Evolutionary conservation across 2,329 filamentous ascomycete genomes (phyloP).

Genomic region (Whalleya microplaca): DNA sequence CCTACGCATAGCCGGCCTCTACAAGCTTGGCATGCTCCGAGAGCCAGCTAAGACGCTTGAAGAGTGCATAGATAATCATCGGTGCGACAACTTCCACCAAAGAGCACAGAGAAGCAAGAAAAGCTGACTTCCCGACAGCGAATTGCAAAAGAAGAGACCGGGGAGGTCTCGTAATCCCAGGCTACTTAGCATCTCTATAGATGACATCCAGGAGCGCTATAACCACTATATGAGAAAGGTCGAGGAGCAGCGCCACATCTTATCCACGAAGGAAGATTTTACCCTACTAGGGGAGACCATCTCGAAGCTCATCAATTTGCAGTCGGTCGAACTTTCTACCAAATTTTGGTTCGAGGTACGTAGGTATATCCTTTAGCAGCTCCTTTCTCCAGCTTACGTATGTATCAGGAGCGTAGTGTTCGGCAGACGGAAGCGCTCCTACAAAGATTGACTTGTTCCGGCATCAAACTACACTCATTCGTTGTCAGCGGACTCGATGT

Average conservation of each 20-base stretch:
- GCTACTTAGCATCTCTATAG: background rate
- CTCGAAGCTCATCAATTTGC: constrained; percentile 3
- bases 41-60: no score
- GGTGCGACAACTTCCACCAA: background rate
- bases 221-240: background rate
- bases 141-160: background rate
- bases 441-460: no score
- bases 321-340: constrained; percentile 1
- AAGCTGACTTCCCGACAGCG: constrained; percentile 2
- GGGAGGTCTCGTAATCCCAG: no score
- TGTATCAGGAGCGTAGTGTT: background rate
- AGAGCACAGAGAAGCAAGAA: background rate
- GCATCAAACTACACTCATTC: no score
- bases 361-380: no score
- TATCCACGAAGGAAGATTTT: constrained; percentile 1
- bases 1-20: no score
- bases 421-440: no score
- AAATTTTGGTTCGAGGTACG: background rate
- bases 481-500: no score
- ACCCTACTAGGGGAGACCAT: constrained; percentile 6
- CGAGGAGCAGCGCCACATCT: constrained; percentile 3
- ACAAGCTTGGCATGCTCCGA: background rate
- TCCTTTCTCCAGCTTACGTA: constrained; percentile 5
- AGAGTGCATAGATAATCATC: background rate
- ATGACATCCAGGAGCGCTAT: constrained; percentile 10